A percentile compares a stretch with the other conserved stretches of the same genome.
These are phyloP conservation scores for Tricholoma hemisulphureum DNA, from an alignment of 768 basidiomycete genomes.

Conservation along the genomic window DNA sequence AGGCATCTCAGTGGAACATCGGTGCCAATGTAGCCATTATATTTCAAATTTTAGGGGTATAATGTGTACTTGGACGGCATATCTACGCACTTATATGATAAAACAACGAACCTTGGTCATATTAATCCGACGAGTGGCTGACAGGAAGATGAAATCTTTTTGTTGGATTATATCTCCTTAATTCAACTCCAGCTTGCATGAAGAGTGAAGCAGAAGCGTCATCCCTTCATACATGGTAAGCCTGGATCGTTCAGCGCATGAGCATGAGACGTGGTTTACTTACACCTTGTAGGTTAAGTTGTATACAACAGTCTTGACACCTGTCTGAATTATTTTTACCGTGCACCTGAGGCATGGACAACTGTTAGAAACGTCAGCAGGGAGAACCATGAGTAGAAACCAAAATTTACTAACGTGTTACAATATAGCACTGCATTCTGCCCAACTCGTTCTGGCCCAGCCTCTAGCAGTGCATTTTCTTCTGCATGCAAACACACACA, in stretches of 20 bases:
- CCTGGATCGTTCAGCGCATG: background rate
- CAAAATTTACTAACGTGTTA: slow-evolving; percentile 73
- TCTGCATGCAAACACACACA: slow-evolving; percentile 97
- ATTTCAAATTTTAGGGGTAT: slow-evolving; percentile 17
- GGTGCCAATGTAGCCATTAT: slow-evolving; percentile 39
- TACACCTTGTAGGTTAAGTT: slow-evolving; percentile 95
- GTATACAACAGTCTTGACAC: slow-evolving; percentile 90
- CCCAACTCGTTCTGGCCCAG: slow-evolving; percentile 88
- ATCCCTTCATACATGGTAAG: slow-evolving; percentile 50
- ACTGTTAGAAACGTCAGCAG: slow-evolving; percentile 41
- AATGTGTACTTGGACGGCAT: background rate
- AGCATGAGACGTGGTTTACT: slow-evolving; percentile 27
- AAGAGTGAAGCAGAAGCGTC: slow-evolving; percentile 79
- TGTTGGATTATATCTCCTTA: slow-evolving; percentile 66
- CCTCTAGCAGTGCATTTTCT: slow-evolving; percentile 95
- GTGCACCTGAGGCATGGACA: slow-evolving; percentile 97
- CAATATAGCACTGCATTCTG: slow-evolving; percentile 87
- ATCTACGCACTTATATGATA: background rate
- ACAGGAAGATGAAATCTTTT: slow-evolving; percentile 7
- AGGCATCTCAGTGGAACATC: slow-evolving; percentile 64
- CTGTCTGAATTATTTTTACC: slow-evolving; percentile 95
- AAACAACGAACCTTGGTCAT: background rate
- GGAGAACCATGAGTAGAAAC: background rate
- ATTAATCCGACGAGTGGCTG: slow-evolving; percentile 3
- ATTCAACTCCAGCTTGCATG: slow-evolving; percentile 75